Conservation (phyloP, 1,139 yeast species). For the Arxiozyma bovina region DNA sequence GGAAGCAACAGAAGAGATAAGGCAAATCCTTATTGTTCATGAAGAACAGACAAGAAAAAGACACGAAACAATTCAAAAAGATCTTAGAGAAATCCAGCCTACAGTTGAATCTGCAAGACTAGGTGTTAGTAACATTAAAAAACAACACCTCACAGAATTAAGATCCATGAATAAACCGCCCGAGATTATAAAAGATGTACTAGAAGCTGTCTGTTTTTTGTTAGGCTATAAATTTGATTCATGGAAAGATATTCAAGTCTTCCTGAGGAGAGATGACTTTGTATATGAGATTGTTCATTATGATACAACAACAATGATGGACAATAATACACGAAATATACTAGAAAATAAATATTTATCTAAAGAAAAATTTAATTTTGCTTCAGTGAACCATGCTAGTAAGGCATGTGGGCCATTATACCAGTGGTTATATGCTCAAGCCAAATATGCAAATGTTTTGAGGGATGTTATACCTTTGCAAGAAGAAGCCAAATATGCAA, state of each 20-base stretch:
- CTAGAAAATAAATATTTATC: conserved; percentile 58
- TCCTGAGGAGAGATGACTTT: conserved; percentile 78
- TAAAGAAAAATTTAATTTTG: conserved; percentile 58
- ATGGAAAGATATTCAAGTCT: conserved; percentile 83
- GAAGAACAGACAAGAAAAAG: conserved; percentile 55
- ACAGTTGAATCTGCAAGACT: conserved; percentile 74
- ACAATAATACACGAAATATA: conserved; percentile 41
- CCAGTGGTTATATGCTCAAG: conserved; percentile 86
- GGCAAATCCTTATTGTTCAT: conserved; percentile 58
- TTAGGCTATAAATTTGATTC: conserved; percentile 59
- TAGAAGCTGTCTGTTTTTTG: conserved; percentile 81
- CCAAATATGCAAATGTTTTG: conserved; percentile 58
- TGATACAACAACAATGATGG: conserved; percentile 53
- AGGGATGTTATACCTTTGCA: conserved; percentile 69
- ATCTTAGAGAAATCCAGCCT: conserved; percentile 72
- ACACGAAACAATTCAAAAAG: conserved; percentile 46
- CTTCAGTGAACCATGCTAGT: conserved; percentile 77
- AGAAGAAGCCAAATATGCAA: conserved; percentile 54
- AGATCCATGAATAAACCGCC: conserved; percentile 92
- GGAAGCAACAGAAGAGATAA: conserved; percentile 75
- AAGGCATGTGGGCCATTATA: conserved; percentile 91
- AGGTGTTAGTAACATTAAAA: conserved; percentile 85
- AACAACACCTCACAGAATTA: conserved; percentile 83
- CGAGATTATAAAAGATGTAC: conserved; percentile 68
- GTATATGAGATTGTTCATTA: conserved; percentile 74